Base-by-base conservation (phyloP, 345 rosid species). In the Pugionium cornutum region DNA sequence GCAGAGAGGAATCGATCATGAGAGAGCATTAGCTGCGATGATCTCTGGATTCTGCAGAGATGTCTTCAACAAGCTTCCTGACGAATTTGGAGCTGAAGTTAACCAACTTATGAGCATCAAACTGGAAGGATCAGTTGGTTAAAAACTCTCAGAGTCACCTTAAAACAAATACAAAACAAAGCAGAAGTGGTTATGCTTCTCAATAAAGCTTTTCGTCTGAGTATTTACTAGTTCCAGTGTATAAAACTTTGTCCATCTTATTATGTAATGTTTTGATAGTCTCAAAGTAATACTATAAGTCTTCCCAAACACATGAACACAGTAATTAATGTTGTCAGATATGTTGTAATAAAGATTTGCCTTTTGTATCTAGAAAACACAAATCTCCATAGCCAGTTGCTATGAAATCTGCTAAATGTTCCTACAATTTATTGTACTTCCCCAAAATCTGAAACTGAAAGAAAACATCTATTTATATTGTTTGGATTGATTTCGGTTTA, bases 1-100 rank as follows among this genome's bases (percentile, higher is more conserved):
- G 70, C 99, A 94, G 54, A 86, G 97, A 73, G 99, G 99, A 33
- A 79, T 92, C 0, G 97, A 88, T 77, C 88, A 84, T 0, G 97
- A 94, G 89, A 92, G 79, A 72, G 99, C 97, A 6, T 85, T 94
- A 95, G 97, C 97, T 1, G 99, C 95, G 4, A 88, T 88, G 96
- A 85, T 94, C 53, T 89, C 96, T 18, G 96, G 97, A 53, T 92
- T 89, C 65, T 92, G 97, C 82, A 82, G 76, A 4, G 94, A 88
- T 28, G 95, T 92, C 1, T 89, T 90, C 90, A 92, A 89, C 28
- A 92, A 92, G 73, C 80, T 94, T 10, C 97, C 97, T 5, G 94
- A 89, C 27, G 97, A 92, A 75, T 90, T 90, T 33, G 89, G 97
- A 37, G 79, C 96, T 0, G 99, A 92, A 82, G 97, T 90, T 72